These are phyloP conservation scores for Arthrinium puccinioides DNA, from an alignment of 2,329 filamentous ascomycete genomes.

Conservation along the genomic window DNA sequence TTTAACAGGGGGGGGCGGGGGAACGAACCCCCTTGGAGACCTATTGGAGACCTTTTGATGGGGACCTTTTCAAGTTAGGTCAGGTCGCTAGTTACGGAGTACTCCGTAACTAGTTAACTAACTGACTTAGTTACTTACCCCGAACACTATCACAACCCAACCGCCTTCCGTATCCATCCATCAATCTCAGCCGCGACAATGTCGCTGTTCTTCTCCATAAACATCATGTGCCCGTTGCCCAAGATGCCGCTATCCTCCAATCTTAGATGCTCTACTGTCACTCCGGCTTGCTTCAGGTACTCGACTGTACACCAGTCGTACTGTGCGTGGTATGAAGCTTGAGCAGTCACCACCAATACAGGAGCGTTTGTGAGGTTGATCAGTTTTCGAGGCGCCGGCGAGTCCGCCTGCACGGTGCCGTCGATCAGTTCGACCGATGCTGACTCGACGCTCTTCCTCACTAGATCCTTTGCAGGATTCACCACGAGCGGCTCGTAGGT, in stretches of 20 bases:
- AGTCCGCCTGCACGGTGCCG: conserved; percentile 27
- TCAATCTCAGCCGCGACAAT: conserved; percentile 24
- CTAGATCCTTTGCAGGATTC: conserved; percentile 26
- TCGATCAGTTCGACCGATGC: conserved; percentile 12
- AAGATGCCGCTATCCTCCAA: conserved; percentile 29
- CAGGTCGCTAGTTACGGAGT: too few species aligned
- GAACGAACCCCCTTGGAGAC: too few species aligned
- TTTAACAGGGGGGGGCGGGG: too few species aligned
- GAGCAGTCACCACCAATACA: conserved; percentile 31
- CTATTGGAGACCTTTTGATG: too few species aligned
- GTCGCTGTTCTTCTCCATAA: conserved; percentile 40
- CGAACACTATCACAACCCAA: too few species aligned
- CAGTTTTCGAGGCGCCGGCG: conserved; percentile 25
- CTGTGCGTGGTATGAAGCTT: conserved; percentile 35
- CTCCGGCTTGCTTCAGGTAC: conserved; percentile 35
- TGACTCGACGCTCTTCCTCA: conserved; percentile 18
- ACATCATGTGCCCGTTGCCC: conserved; percentile 41
- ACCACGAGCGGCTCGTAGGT: conserved; percentile 36
- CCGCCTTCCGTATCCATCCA: too few species aligned
- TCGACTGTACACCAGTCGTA: conserved; percentile 36
- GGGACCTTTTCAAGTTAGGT: too few species aligned
- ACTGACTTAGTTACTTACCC: too few species aligned
- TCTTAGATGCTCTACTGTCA: conserved; percentile 23
- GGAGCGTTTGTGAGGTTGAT: conserved; percentile 26
- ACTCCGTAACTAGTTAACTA: too few species aligned